These are phyloP conservation scores for Butyriboletus loyo DNA, from an alignment of 768 basidiomycete genomes.

Conservation along the genomic window DNA sequence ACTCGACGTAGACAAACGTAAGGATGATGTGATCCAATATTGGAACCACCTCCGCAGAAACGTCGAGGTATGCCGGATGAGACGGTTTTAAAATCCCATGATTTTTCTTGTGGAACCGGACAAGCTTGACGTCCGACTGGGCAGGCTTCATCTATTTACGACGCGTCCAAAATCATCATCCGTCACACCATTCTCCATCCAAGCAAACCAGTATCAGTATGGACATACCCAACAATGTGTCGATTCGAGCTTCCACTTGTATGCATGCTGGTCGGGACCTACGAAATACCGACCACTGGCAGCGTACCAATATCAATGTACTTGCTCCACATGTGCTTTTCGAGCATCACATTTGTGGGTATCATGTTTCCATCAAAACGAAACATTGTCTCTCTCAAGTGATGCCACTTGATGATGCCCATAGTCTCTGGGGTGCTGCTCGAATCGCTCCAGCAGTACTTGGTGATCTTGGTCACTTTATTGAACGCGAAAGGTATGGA, in stretches of 20 bases:
- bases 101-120: conserved; percentile 25
- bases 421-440: conserved; percentile 18
- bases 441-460: conserved; percentile 16
- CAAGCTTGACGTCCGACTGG: conserved; percentile 15
- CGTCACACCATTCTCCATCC: not conserved
- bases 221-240: conserved; percentile 26
- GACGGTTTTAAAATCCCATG: conserved; percentile 14
- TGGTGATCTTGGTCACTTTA: conserved; percentile 26
- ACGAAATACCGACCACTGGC: conserved; percentile 32
- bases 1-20: conserved; percentile 25
- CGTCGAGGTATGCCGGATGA: conserved; percentile 23
- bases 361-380: conserved; percentile 15
- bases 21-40: conserved; percentile 28
- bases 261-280: conserved; percentile 29
- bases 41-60: conserved; percentile 12
- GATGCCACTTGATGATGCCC: conserved; percentile 26
- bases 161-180: not conserved
- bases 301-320: conserved; percentile 7
- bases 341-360: conserved; percentile 9
- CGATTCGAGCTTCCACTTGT: conserved; percentile 32
- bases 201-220: not conserved
- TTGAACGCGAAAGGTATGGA: conserved; percentile 13
- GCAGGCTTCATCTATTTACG: conserved; percentile 18
- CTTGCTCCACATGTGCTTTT: conserved; percentile 15
- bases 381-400: conserved; percentile 9